phyloP scores from a whole-genome alignment of 2,329 filamentous ascomycete genomes.

The Diplodia mutila region DNA sequence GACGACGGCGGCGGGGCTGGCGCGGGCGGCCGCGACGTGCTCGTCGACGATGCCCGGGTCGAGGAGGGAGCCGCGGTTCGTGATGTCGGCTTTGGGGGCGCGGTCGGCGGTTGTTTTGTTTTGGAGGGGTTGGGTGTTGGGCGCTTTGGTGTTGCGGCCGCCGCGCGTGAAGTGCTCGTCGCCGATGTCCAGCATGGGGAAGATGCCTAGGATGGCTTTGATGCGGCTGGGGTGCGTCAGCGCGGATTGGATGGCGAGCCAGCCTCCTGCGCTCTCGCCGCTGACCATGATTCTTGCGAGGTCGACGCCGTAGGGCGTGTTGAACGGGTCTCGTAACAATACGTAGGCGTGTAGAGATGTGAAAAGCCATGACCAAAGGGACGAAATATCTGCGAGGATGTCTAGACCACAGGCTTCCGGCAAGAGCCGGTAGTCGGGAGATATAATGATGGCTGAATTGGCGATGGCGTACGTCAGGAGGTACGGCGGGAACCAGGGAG shows the following conservation, averaged over 20 bases:
- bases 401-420: slow-evolving; percentile 53
- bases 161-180: slow-evolving; percentile 33
- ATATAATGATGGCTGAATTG: slow-evolving; percentile 51
- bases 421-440: slow-evolving; percentile 57
- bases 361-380: slow-evolving; percentile 55
- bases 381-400: slow-evolving; percentile 52
- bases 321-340: slow-evolving; percentile 24
- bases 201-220: background rate
- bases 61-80: slow-evolving; percentile 26
- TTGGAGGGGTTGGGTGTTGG: no score
- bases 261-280: slow-evolving; percentile 47
- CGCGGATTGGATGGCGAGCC: slow-evolving; percentile 40
- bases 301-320: slow-evolving; percentile 33
- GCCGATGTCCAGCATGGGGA: slow-evolving; percentile 14
- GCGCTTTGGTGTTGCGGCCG: slow-evolving; percentile 34
- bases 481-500: slow-evolving; percentile 38
- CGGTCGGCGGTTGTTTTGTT: no score
- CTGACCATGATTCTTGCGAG: slow-evolving; percentile 35
- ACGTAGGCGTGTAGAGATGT: slow-evolving; percentile 27
- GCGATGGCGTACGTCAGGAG: slow-evolving; percentile 45
- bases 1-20: slow-evolving; percentile 31
- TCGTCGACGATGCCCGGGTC: slow-evolving; percentile 31
- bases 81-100: slow-evolving; percentile 6
- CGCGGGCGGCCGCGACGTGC: slow-evolving; percentile 28
- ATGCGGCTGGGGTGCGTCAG: background rate